Conservation (phyloP, 2,329 filamentous ascomycete species). For the Pseudopithomyces chartarum region DNA sequence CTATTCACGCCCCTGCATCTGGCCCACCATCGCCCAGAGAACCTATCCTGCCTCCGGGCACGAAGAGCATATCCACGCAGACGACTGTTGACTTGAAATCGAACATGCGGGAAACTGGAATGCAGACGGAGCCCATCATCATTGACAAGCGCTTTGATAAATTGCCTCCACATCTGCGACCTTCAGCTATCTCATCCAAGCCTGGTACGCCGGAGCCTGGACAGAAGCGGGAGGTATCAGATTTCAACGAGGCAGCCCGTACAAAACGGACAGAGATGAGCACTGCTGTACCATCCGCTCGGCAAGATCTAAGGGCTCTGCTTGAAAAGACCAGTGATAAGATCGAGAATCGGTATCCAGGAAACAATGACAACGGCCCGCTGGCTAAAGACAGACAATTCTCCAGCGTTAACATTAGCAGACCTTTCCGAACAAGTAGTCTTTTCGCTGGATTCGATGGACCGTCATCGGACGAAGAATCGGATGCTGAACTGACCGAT, state of each 20-base stretch:
- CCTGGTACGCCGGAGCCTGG: constrained; percentile 47
- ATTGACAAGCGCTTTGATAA: constrained; percentile 77
- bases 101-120: constrained; percentile 59
- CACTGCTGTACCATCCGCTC: constrained; percentile 23
- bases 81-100: constrained; percentile 61
- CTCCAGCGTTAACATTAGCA: constrained; percentile 66
- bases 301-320: constrained; percentile 36
- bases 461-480: constrained; percentile 58
- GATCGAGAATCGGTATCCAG: constrained; percentile 71
- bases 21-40: constrained; percentile 76
- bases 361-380: constrained; percentile 80
- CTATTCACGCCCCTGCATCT: constrained; percentile 85
- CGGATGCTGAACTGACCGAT: constrained; percentile 66
- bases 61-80: constrained; percentile 83
- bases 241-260: constrained; percentile 19
- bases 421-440: constrained; percentile 78
- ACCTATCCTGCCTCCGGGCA: constrained; percentile 77
- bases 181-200: constrained; percentile 71
- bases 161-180: constrained; percentile 77
- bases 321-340: constrained; percentile 35
- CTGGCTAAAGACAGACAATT: constrained; percentile 61
- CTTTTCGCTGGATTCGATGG: constrained; percentile 86
- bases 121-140: constrained; percentile 91
- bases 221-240: constrained; percentile 11
- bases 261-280: constrained; percentile 21